Percentiles rank a stretch among this genome's conserved stretches.
These are phyloP conservation scores for Thraustotheca clavata DNA, from an alignment of 352 stramenopile genomes.

Conservation along the genomic window DNA sequence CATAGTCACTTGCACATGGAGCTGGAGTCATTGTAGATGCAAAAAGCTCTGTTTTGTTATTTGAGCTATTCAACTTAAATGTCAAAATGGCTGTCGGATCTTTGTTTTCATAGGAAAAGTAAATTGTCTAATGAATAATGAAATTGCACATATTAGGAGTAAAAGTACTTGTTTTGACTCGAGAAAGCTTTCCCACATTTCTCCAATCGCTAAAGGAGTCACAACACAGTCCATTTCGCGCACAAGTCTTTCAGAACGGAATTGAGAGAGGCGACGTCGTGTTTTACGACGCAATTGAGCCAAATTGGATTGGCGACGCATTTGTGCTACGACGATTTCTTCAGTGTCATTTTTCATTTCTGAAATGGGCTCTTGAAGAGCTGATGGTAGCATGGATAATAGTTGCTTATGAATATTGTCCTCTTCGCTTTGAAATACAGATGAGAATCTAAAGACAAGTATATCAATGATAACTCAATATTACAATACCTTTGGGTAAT, in stretches of 20 bases:
- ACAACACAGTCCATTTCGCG: neutral
- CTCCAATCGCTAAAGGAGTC: neutral
- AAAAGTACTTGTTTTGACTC: neutral
- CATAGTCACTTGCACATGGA: conserved; percentile 8
- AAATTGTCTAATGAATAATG: neutral
- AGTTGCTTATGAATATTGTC: neutral
- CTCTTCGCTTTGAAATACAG: neutral
- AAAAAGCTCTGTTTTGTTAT: conserved; percentile 1
- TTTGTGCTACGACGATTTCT: neutral
- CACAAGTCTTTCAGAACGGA: neutral
- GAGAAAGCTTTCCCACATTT: neutral
- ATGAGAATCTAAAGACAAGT: neutral
- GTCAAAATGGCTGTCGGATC: neutral
- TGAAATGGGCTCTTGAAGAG: neutral
- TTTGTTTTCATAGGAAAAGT: conserved; percentile 9
- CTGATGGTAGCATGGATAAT: neutral
- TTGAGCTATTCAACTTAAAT: neutral
- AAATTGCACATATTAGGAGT: neutral
- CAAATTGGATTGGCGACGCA: too few relatives aligned
- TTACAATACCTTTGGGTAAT: neutral
- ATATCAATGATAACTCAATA: neutral
- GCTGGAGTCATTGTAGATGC: conserved; percentile 1
- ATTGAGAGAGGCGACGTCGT: neutral
- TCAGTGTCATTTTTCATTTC: neutral
- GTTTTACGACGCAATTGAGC: neutral